Conservation (phyloP, 805 yeast species). For the Metschnikowia colocasiae region DNA sequence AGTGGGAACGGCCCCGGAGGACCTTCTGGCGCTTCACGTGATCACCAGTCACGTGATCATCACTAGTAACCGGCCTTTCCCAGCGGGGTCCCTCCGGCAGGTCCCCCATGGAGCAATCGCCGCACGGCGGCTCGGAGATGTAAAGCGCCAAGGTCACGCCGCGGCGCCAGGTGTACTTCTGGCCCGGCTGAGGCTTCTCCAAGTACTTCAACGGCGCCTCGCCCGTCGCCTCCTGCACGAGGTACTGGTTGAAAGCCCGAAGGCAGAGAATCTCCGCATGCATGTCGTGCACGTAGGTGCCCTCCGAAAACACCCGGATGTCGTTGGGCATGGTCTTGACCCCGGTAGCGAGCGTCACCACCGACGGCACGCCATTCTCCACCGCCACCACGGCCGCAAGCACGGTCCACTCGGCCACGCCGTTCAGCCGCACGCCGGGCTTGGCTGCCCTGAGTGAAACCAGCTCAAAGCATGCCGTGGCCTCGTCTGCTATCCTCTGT, state of each 20-base stretch:
- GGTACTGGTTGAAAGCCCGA: constrained; percentile 61
- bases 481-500: constrained; percentile 23
- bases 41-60: constrained; percentile 5
- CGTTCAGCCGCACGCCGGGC: constrained; percentile 61
- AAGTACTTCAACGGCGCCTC: constrained; percentile 17
- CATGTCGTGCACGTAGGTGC: constrained; percentile 73
- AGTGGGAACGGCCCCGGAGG: constrained; percentile 62
- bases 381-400: constrained; percentile 66
- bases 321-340: constrained; percentile 70
- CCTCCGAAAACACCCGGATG: constrained; percentile 43
- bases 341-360: constrained; percentile 69
- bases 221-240: constrained; percentile 44
- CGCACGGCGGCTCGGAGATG: constrained; percentile 82
- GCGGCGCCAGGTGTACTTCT: constrained; percentile 28
- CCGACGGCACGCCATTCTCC: constrained; percentile 21
- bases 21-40: constrained; percentile 14
- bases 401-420: constrained; percentile 77
- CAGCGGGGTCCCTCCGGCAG: constrained; percentile 20
- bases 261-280: constrained; percentile 85
- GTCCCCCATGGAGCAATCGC: constrained; percentile 73
- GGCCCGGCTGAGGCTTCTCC: neutral
- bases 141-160: constrained; percentile 48
- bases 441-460: constrained; percentile 44
- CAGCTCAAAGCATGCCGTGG: constrained; percentile 27
- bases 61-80: neutral